These are phyloP conservation scores for Sequoia sempervirens DNA, from an alignment of 75 land plant species.

Conservation along the genomic window DNA sequence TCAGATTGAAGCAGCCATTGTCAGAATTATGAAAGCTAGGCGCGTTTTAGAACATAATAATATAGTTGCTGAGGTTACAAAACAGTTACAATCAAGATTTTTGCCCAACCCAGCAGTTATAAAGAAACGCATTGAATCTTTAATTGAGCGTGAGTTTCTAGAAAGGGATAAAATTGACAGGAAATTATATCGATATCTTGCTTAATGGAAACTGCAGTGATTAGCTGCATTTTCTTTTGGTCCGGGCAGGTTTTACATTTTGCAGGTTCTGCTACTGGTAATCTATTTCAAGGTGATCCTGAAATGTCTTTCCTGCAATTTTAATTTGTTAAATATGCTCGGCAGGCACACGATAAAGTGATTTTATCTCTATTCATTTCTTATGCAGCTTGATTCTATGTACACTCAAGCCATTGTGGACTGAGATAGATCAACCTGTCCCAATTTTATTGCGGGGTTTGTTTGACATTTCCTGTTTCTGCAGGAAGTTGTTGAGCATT, in stretches of 20 bases:
- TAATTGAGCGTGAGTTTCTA: slow-evolving; percentile 92
- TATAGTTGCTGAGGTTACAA: slow-evolving; percentile 88
- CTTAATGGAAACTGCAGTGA: slow-evolving; percentile 31
- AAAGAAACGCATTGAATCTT: slow-evolving; percentile 93
- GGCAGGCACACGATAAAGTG: not conserved
- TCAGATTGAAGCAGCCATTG: slow-evolving; percentile 97
- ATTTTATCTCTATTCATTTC: not conserved
- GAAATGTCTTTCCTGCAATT: not conserved
- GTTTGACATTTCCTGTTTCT: not conserved
- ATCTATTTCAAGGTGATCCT: not conserved
- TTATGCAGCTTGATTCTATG: not conserved
- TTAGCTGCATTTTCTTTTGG: slow-evolving; percentile 4
- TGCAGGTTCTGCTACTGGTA: not conserved
- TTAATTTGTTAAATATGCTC: slow-evolving; percentile 5
- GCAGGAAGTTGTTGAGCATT: not conserved
- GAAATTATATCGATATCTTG: slow-evolving; percentile 91
- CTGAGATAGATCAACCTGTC: not conserved
- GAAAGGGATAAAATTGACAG: slow-evolving; percentile 88
- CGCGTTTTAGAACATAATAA: slow-evolving; percentile 84
- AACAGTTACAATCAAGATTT: slow-evolving; percentile 90
- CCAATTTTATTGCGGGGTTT: not conserved
- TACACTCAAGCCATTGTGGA: not conserved
- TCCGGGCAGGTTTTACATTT: not conserved
- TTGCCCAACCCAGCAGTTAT: slow-evolving; percentile 88
- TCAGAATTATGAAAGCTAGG: slow-evolving; percentile 96